Base-by-base conservation (phyloP, 1,284 basidiomycete species). In the Cryptococcus hybrid region DNA sequence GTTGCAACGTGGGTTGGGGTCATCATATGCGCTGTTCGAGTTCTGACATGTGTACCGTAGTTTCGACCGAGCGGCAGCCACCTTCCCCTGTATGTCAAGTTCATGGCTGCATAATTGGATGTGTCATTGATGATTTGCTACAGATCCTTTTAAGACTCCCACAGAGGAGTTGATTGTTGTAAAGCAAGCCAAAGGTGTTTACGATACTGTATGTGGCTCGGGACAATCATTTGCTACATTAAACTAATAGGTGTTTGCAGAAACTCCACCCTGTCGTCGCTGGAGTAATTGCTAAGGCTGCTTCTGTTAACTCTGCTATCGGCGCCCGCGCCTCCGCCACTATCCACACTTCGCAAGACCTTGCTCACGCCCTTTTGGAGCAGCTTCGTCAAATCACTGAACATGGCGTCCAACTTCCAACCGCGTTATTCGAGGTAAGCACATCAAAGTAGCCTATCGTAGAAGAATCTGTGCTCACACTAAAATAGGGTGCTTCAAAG, bases 61-160 rank as follows among this genome's bases (percentile, higher is more conserved):
- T 39, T 69, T 78, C 52, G 75, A 78, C 63, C 69, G 73, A 46
- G 76, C 74, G 55, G 68, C 76, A 58, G 65, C 71, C 34, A 74
- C 68, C 50, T 76, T 76, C 71, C 77, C 77, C 43, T 77, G 74
- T 76, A 39, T 61, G 74, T 65, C 13, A 42, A 24, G 24, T 24
- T 24, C 24, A n/a, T n/a, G n/a, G 24, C 38, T 11, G 7, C 34
- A 11, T 24, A 24, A 24, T 47, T 57, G 54, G 3, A 61, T 44
- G 39, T n/a, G 43, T 50, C 54, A 30, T 24, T 6, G 24, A 12
- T 38, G 3, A 51, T 48, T 54, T 34, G 71, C 68, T 50, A 59
- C 67, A 75, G 73, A 75, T 69, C 66, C 76, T 18, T 78, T 78
- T 75, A 76, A 72, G 69, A 76, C 74, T 58, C 73, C 72, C 35